Percentiles rank a stretch among this genome's conserved stretches.
These are phyloP conservation scores for Roridomyces roridus DNA, from an alignment of 768 basidiomycete genomes.

Conservation along the genomic window DNA sequence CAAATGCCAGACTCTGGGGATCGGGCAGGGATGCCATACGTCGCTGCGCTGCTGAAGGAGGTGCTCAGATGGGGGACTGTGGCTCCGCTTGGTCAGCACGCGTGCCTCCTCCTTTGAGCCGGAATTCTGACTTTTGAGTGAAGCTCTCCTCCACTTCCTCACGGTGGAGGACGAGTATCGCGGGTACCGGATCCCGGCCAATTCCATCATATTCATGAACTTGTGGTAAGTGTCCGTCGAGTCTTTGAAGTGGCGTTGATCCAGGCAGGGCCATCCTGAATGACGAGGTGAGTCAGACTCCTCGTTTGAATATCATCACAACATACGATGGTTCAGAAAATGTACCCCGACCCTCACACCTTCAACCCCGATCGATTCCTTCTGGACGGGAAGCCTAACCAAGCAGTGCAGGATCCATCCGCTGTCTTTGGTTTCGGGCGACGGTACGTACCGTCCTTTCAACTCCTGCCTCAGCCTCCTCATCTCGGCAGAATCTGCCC, in stretches of 20 bases:
- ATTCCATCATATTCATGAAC: slow-evolving; percentile 30
- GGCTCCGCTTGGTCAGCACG: slow-evolving; percentile 37
- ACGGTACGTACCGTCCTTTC: neutral
- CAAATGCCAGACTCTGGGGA: slow-evolving; percentile 45
- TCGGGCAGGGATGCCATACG: slow-evolving; percentile 37
- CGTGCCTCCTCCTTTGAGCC: too few relatives aligned
- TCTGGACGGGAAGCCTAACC: slow-evolving; percentile 1
- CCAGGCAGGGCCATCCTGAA: slow-evolving; percentile 7
- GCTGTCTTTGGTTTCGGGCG: slow-evolving; percentile 1
- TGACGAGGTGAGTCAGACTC: slow-evolving; percentile 29
- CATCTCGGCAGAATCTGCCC: slow-evolving; percentile 32
- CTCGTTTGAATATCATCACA: too few relatives aligned
- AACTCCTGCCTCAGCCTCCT: too few relatives aligned
- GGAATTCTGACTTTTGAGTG: too few relatives aligned
- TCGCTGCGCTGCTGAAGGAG: slow-evolving; percentile 44
- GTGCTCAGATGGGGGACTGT: slow-evolving; percentile 40
- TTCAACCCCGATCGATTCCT: slow-evolving; percentile 47
- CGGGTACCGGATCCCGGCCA: slow-evolving; percentile 41
- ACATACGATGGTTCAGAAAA: too few relatives aligned
- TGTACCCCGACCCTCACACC: slow-evolving; percentile 32
- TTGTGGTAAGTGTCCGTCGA: slow-evolving; percentile 19
- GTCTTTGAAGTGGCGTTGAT: neutral
- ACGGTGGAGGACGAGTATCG: slow-evolving; percentile 39
- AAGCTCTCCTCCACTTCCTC: slow-evolving; percentile 33
- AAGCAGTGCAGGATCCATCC: neutral